Evolutionary conservation across 2,329 filamentous ascomycete species (phyloP).

Genomic region (Simplicillium sp.): DNA sequence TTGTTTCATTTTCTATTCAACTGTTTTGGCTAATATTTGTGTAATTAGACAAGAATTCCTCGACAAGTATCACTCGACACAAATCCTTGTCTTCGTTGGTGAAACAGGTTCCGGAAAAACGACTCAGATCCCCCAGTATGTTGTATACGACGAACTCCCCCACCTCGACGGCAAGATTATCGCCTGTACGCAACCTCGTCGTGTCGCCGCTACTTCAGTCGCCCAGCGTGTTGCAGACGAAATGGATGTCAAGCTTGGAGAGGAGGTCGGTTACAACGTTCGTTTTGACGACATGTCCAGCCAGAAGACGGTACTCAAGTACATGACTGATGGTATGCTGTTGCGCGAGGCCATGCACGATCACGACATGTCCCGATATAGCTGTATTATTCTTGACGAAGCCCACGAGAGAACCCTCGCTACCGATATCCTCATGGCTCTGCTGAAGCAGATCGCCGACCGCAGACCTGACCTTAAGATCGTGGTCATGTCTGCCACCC

Average conservation of each 20-base stretch:
- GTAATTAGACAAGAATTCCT: slow-evolving; percentile 79
- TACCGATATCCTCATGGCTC: slow-evolving; percentile 94
- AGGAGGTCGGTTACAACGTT: slow-evolving; percentile 97
- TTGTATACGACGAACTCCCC: slow-evolving; percentile 92
- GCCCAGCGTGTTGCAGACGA: slow-evolving; percentile 96
- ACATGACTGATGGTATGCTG: slow-evolving; percentile 99
- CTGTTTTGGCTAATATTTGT: not conserved
- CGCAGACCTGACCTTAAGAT: slow-evolving; percentile 88
- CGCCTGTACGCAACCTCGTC: slow-evolving; percentile 92
- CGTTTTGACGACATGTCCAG: slow-evolving; percentile 95
- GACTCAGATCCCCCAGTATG: slow-evolving; percentile 97
- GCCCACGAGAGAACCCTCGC: slow-evolving; percentile 96
- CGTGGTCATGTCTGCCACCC: slow-evolving; percentile 96
- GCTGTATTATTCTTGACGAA: slow-evolving; percentile 96
- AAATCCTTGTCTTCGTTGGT: slow-evolving; percentile 97
- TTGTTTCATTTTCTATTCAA: not conserved
- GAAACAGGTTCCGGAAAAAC: slow-evolving; percentile 99
- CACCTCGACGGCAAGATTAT: slow-evolving; percentile 81
- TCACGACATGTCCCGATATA: slow-evolving; percentile 82
- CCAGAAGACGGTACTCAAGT: slow-evolving; percentile 86
- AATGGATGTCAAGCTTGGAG: slow-evolving; percentile 84
- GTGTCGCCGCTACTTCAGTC: slow-evolving; percentile 97
- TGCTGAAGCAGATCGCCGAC: slow-evolving; percentile 80
- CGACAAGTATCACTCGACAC: slow-evolving; percentile 80
- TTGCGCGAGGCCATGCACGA: slow-evolving; percentile 95